Evolutionary conservation across 352 stramenopile genomes (phyloP).

Genomic region (Globisporangium nunn): DNA sequence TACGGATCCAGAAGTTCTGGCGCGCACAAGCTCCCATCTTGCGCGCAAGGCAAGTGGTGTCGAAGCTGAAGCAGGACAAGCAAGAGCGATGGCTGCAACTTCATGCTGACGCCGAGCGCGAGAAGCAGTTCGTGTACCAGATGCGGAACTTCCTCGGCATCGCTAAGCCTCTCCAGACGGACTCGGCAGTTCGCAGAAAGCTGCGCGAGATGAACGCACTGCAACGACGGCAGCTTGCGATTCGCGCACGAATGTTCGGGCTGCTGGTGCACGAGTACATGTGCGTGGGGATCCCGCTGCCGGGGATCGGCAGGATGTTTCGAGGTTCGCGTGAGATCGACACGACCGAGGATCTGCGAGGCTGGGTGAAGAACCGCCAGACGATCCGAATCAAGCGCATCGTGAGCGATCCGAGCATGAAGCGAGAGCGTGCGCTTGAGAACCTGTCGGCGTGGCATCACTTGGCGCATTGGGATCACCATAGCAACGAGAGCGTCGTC

Average conservation of each 20-base stretch:
- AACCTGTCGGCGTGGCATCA: slow-evolving; percentile 25
- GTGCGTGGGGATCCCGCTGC: slow-evolving; percentile 47
- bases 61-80: slow-evolving; percentile 18
- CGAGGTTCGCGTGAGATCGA: slow-evolving; percentile 22
- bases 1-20: slow-evolving; percentile 56
- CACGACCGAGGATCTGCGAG: slow-evolving; percentile 42
- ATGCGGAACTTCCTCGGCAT: slow-evolving; percentile 32
- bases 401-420: not conserved
- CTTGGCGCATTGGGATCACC: slow-evolving; percentile 17
- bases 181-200: slow-evolving; percentile 27
- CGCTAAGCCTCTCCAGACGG: slow-evolving; percentile 28
- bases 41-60: slow-evolving; percentile 19
- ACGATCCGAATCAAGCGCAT: slow-evolving; percentile 25
- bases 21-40: slow-evolving; percentile 24
- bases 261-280: slow-evolving; percentile 57
- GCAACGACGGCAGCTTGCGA: slow-evolving; percentile 34
- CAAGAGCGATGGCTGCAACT: slow-evolving; percentile 29
- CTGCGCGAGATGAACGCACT: slow-evolving; percentile 45
- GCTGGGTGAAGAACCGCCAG: slow-evolving; percentile 44
- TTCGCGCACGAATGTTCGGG: slow-evolving; percentile 47
- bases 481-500: not conserved
- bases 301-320: slow-evolving; percentile 27
- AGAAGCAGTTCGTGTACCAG: slow-evolving; percentile 30
- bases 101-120: slow-evolving; percentile 22
- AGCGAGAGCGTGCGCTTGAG: slow-evolving; percentile 1